Base-by-base conservation (phyloP, 352 stramenopile genomes). In the Aphanomyces astaci region DNA sequence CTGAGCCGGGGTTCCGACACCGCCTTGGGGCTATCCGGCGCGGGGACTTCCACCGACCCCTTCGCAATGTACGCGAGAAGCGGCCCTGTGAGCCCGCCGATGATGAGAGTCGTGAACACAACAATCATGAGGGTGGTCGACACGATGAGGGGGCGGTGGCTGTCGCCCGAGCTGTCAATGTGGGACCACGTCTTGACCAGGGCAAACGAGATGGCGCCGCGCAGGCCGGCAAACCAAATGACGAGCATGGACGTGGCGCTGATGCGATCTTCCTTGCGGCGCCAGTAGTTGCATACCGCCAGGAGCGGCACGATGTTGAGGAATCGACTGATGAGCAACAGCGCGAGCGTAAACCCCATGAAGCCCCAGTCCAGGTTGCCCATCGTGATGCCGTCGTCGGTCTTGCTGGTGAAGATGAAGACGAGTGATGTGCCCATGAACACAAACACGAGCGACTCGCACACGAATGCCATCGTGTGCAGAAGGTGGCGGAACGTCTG, bases 151-250 rank as follows among this genome's bases (percentile, higher is more conserved):
- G 88, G 88, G 24, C 81, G 83, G 62, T 94, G 86, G 5, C 82
- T 91, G 15, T 66, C 71, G 25, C 84, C 81, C 46, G 87, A 64
- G 46, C 87, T 71, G 9, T 84, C 84, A 64, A 90, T 74, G 66
- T 92, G 92, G 45, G 79, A 85, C 86, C 86, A 94, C 56, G 84
- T 92, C 73, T 92, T 92, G 24, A 85, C 86, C 30, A 96, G 80
- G 25, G 91, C 89, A 67, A 97, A 98, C 15, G 92, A 87, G 54
- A 98, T 96, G 15, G 94, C 96, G 36, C 94, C 94, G 30, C 94
- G 87, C 46, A 98, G 77, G 32, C 94, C 94, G 11, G 90, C 86
- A 62, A 98, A 95, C 89, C 90, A 98, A 53, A 98, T 92, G 28
- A 89, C 82, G 22, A 78, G 79, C 86, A 94, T 94, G 64, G 74